These are phyloP conservation scores for Starmerella scarabaei DNA, from an alignment of 805 yeast species.

Conservation along the genomic window DNA sequence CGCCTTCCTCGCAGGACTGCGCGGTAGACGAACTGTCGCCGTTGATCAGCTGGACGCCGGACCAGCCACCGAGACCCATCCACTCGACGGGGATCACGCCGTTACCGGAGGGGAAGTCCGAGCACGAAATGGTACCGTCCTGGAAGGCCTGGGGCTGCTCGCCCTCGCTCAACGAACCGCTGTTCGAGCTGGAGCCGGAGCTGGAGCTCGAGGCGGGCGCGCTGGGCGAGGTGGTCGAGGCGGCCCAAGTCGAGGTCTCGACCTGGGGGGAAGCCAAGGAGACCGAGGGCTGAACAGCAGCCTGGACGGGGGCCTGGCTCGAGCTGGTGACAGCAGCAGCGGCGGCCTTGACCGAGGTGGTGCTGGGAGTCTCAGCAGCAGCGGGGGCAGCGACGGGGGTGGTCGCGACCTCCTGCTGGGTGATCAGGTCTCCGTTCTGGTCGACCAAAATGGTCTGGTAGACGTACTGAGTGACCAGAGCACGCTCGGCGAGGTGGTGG, in stretches of 20 bases:
- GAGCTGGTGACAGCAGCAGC: conserved; percentile 8
- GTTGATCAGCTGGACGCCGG: conserved; percentile 51
- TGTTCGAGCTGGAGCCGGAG: conserved; percentile 24
- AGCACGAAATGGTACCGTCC: conserved; percentile 62
- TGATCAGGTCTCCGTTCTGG: conserved; percentile 28
- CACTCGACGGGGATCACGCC: conserved; percentile 68
- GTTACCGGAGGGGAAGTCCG: conserved; percentile 61
- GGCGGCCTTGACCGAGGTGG: conserved; percentile 15
- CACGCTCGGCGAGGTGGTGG: conserved; percentile 44
- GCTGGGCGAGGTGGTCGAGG: conserved; percentile 25
- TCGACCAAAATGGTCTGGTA: conserved; percentile 36
- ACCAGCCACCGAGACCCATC: conserved; percentile 71
- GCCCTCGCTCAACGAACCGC: conserved; percentile 50
- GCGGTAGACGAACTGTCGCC: conserved; percentile 50
- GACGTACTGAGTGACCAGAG: conserved; percentile 33
- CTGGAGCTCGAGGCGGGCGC: conserved; percentile 28
- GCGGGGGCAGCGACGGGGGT: conserved; percentile 11
- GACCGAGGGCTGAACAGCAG: conserved; percentile 21
- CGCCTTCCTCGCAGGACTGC: conserved; percentile 66
- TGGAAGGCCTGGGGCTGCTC: conserved; percentile 49
- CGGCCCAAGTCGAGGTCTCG: conserved; percentile 26
- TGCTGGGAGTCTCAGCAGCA: conserved; percentile 21
- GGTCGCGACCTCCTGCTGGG: conserved; percentile 30
- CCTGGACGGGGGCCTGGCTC: conserved; percentile 20
- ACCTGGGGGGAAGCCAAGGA: conserved; percentile 22